Evolutionary conservation across 2,329 filamentous ascomycete species (phyloP), one percentile per base, ranked within the genome.

Genomic region (Akanthomyces muscarius): DNA sequence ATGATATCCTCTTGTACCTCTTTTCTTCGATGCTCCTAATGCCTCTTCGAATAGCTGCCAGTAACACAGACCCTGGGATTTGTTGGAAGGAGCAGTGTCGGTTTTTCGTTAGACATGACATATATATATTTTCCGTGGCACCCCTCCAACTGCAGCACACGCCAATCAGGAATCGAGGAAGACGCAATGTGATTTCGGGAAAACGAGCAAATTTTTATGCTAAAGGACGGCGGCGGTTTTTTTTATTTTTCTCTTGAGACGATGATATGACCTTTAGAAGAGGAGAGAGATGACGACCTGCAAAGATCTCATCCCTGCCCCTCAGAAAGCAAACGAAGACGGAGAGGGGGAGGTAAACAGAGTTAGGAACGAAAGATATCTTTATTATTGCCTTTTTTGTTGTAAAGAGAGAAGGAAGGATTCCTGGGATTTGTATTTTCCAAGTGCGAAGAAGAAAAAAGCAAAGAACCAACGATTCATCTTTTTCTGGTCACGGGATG

Each of bases 1-100:
- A 42, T 54, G 54, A 57, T 62, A 61, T 64, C 48, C 62, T 56
- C 57, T 25, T 62, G 42, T 58, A 33, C 44, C 61, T 23, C 33
- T 55, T 61, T 38, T 53, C 36, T 51, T 63, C 23, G 5, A 23
- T 61, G 50, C 36, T 33, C 16, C 21, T 14, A 28, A 53, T 41
- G 33, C 28, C 30, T 50, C 30, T 54, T 47, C 58, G 30, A 61
- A 38, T 16, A 61, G 38, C 38, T 54, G 41, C 33, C 45, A 53
- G 58, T 61, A 47, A 41, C 38, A 41, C 38, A 41, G 25, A 41
- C 38, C 21, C 8, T 14, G 58, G 58, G 30, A 38, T 61, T 18
- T 53, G 58, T 53, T 53, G 50, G 38, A 61, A 61, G 58, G 50
- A 54, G 41, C 38, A 47, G 48, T 61, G 58, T 47, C 50, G 58